A percentile compares a stretch with the other conserved stretches of the same genome.
phyloP scores from a whole-genome alignment of 371 early-diverging fungal species.

The Rhizopus stolonifer region DNA sequence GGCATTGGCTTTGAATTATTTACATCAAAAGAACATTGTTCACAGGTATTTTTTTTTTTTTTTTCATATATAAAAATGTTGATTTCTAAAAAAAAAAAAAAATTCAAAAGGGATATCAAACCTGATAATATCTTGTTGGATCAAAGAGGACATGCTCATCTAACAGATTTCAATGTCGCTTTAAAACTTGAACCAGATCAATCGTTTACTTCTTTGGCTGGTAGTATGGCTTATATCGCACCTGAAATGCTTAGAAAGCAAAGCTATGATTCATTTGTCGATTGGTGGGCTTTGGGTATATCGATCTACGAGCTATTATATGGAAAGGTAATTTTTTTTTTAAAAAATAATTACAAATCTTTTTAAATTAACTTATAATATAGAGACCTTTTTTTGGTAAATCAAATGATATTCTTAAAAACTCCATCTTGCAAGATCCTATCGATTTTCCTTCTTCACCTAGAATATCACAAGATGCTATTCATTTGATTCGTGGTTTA shows the following conservation, averaged over 20 bases:
- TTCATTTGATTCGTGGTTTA: slow-evolving; percentile 56
- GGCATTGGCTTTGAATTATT: slow-evolving; percentile 62
- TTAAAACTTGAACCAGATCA: slow-evolving; percentile 24
- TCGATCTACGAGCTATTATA: slow-evolving; percentile 62
- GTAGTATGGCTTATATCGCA: slow-evolving; percentile 78
- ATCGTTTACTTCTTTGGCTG: slow-evolving; percentile 66
- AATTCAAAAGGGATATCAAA: slow-evolving; percentile 71
- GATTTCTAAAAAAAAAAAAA: not conserved
- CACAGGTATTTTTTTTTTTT: slow-evolving; percentile 32
- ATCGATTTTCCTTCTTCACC: slow-evolving; percentile 58
- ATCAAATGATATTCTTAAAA: slow-evolving; percentile 70
- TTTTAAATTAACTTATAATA: not conserved
- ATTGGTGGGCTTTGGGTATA: slow-evolving; percentile 94
- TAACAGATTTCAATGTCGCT: slow-evolving; percentile 92
- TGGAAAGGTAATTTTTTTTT: slow-evolving; percentile 25
- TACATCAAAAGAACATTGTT: slow-evolving; percentile 64
- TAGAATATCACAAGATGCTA: slow-evolving; percentile 52
- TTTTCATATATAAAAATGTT: too few relatives aligned
- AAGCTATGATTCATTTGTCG: slow-evolving; percentile 71
- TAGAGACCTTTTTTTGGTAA: slow-evolving; percentile 84
- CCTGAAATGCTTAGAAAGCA: slow-evolving; percentile 77
- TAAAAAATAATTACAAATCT: not conserved
- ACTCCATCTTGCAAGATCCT: slow-evolving; percentile 60
- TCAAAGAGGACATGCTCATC: slow-evolving; percentile 77
- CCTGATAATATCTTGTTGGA: slow-evolving; percentile 93